Conservation (phyloP, 495 filamentous ascomycete genomes). For the Saxispiralis lemnorum region DNA sequence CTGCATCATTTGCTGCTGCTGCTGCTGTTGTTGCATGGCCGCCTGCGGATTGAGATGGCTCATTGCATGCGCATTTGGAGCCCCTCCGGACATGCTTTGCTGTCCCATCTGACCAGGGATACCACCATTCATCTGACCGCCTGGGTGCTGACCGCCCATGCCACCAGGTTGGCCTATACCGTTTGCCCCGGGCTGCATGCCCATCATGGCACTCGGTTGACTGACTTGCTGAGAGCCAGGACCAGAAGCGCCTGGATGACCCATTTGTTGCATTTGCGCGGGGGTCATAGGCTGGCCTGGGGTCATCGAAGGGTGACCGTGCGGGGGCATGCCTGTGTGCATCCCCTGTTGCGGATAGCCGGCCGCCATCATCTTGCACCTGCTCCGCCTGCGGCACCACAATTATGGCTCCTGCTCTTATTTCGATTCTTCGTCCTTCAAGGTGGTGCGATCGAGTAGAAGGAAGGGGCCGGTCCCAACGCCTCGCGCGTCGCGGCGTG, state of each 20-base stretch:
- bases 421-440: too few relatives aligned
- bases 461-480: neutral
- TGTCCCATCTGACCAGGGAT: constrained; percentile 11
- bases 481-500: neutral
- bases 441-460: neutral
- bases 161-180: constrained; percentile 33
- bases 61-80: constrained; percentile 58
- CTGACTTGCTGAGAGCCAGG: constrained; percentile 63
- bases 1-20: constrained; percentile 8
- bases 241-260: constrained; percentile 67
- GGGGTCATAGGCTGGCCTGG: constrained; percentile 40
- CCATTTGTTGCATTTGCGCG: constrained; percentile 47
- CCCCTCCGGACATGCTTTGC: constrained; percentile 26
- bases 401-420: too few relatives aligned
- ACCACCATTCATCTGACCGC: constrained; percentile 3
- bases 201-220: constrained; percentile 64
- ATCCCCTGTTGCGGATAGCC: constrained; percentile 47
- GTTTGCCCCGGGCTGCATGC: constrained; percentile 51
- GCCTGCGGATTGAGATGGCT: constrained; percentile 59
- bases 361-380: constrained; percentile 25
- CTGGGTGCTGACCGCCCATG: constrained; percentile 10
- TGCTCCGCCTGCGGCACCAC: neutral
- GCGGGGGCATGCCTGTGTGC: constrained; percentile 42
- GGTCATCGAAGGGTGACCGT: constrained; percentile 50
- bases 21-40: constrained; percentile 36